Base-by-base conservation (phyloP, 73 alveolate species). In the Uronychia setigera region DNA sequence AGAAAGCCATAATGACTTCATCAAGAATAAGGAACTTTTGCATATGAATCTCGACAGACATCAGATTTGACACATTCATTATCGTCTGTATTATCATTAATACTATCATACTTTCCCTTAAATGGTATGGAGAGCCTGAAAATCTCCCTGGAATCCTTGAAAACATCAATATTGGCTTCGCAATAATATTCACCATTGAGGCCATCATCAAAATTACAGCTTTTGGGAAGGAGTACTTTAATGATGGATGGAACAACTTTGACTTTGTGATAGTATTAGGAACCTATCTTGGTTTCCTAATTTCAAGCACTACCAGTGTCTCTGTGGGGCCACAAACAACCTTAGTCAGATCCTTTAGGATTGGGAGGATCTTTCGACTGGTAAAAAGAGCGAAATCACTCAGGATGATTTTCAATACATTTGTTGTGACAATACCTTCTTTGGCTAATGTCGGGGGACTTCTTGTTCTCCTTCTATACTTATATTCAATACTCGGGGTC, bases 201-300 rank as follows among this genome's bases (percentile, higher is more conserved):
- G 92, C 92, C 32, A 34, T 32, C n/a, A n/a, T 86, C 1, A 86
- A 86, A 27, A 78, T 86, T n/a, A 80, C 80, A 31, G 88, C 60
- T 1, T 77, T 83, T 19, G 89, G 89, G 9, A 80, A 32, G n/a
- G 83, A 32, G 31, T 92, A 92, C 76, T 92, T 92, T 31, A 29
- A 74, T 29, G 93, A 79, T 84, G 83, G 91, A 28, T 92, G 92
- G 85, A 88, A 92, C 60, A 82, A 59, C 32, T 92, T 92, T 80
- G 96, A 92, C 60, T 89, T 89, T 59, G 57, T 80, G 9, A 85
- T 92, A 32, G 97, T 89, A 1, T 59, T 81, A 29, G 86, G 90
- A 30, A 78, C 95, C 59, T 29, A 80, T 33, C 88, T 85, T 30
- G 92, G 95, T 59, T 57, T 87, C 26, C 35, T 80, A 1, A 27